These are phyloP conservation scores for Lophiotrema nucula DNA, from an alignment of 495 filamentous ascomycete genomes.

Conservation along the genomic window DNA sequence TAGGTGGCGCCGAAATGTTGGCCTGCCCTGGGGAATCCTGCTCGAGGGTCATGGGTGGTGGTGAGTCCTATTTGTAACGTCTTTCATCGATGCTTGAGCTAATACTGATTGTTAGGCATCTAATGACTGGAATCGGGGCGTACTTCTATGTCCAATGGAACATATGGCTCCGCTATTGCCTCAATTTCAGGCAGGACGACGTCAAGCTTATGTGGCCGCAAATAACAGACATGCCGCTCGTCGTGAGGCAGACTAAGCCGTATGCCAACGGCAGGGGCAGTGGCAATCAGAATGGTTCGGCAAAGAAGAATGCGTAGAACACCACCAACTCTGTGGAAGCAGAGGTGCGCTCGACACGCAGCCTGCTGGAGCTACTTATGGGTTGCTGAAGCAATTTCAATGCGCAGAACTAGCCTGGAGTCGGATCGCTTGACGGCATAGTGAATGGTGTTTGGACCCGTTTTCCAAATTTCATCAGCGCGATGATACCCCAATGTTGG, in stretches of 20 bases:
- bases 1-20: slow-evolving; percentile 66
- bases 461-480: too few species aligned
- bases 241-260: slow-evolving; percentile 46
- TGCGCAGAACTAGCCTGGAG: too few species aligned
- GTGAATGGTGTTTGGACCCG: too few species aligned
- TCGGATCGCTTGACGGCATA: too few species aligned
- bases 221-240: slow-evolving; percentile 63
- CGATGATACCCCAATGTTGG: too few species aligned
- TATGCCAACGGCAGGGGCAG: too few species aligned
- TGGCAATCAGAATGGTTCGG: slow-evolving; percentile 5
- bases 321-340: too few species aligned
- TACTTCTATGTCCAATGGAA: slow-evolving; percentile 86
- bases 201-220: slow-evolving; percentile 73
- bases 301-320: slow-evolving; percentile 24
- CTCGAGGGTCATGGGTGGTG: slow-evolving; percentile 98
- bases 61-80: slow-evolving; percentile 53
- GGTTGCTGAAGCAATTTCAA: too few species aligned
- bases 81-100: background rate
- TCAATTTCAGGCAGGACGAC: slow-evolving; percentile 74
- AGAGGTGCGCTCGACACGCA: too few species aligned
- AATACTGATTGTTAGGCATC: slow-evolving; percentile 51
- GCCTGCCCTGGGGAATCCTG: slow-evolving; percentile 85
- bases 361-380: too few species aligned
- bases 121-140: slow-evolving; percentile 66
- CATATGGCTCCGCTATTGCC: slow-evolving; percentile 78